Base-by-base conservation (phyloP, 768 basidiomycete species). In the Tulasnella sp. region DNA sequence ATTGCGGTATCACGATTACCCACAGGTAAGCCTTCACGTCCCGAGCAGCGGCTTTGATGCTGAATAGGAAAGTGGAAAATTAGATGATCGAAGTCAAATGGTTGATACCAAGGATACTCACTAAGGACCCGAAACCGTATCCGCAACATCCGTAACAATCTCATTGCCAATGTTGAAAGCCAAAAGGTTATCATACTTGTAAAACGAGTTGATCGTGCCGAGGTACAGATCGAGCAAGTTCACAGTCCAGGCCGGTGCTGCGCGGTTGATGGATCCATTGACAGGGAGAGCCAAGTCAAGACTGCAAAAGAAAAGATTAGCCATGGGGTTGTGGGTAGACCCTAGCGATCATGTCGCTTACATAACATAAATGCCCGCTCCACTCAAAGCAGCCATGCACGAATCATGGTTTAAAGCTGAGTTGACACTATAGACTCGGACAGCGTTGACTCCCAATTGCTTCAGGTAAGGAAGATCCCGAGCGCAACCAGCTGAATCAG, bases 101-200 rank as follows among this genome's bases (percentile, higher is more conserved):
- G 26, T 21, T n/a, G 19, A 21, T n/a, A 19, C 41, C 11, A 19
- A 19, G 19, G 19, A 27, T 7, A 34, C 51, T 52, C 29, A 52
- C 51, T 80, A 96, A 4, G 90, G 79, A 15, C 84, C 81, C 9
- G 84, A 80, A 29, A 73, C 74, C 15, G 88, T 88, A 54, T 73
- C 72, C 19, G 62, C 56, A 9, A 76, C 68, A 24, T 78, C 77
- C 30, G 83, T 86, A 62, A 80, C 72, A 26, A 80, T 77, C 65
- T 95, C 93, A 67, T 96, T 96, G 21, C 91, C 93, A 61, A 96
- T 78, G 67, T 94, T 95, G 73, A 78, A 94, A 10, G 84, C 92
- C 58, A 95, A 74, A 15, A 96, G 80, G 65, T 96, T 96, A 75
- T 88, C 82, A 66, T 95, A 96, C 69, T 87, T 82, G 68, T 76